A percentile compares a stretch with the other conserved stretches of the same genome.
Conservation (phyloP, 495 filamentous ascomycete genomes). For the Xanthoparmelia taractica region DNA sequence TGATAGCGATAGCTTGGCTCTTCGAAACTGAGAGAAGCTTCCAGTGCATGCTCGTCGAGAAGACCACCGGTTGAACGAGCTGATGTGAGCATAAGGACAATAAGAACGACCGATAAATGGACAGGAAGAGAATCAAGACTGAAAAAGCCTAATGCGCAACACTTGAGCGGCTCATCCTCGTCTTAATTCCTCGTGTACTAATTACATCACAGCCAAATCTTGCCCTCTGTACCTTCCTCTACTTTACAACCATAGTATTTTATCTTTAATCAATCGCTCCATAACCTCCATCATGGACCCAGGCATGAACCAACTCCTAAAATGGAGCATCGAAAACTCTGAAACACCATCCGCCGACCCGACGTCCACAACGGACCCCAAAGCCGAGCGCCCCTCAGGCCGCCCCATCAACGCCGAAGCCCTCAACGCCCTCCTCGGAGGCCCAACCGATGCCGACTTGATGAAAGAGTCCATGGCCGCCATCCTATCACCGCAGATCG, state of each 20-base stretch:
- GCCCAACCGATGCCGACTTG: slow-evolving; percentile 77
- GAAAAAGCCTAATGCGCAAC: too few relatives aligned
- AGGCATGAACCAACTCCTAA: slow-evolving; percentile 70
- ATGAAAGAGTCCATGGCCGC: slow-evolving; percentile 78
- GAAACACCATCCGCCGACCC: slow-evolving; percentile 33
- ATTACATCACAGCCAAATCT: neutral
- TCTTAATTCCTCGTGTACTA: neutral
- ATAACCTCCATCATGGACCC: slow-evolving; percentile 42
- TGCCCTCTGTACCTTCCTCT: neutral
- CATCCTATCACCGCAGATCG: slow-evolving; percentile 53
- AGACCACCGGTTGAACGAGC: neutral
- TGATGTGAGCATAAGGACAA: neutral
- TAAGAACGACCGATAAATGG: neutral
- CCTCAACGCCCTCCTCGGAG: slow-evolving; percentile 66
- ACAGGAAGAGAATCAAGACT: neutral
- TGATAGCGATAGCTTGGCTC: neutral
- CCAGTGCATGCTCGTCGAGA: slow-evolving; percentile 1
- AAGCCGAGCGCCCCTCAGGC: slow-evolving; percentile 32
- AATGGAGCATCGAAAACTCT: slow-evolving; percentile 88
- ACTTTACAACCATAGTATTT: neutral
- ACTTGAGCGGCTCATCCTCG: neutral
- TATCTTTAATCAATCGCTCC: neutral
- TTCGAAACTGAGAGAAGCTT: slow-evolving; percentile 21
- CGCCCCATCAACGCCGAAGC: slow-evolving; percentile 53
- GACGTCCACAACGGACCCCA: slow-evolving; percentile 36